Evolutionary conservation across 169 alveolate species (phyloP).

Genomic region (Amoebophrya sp.): DNA sequence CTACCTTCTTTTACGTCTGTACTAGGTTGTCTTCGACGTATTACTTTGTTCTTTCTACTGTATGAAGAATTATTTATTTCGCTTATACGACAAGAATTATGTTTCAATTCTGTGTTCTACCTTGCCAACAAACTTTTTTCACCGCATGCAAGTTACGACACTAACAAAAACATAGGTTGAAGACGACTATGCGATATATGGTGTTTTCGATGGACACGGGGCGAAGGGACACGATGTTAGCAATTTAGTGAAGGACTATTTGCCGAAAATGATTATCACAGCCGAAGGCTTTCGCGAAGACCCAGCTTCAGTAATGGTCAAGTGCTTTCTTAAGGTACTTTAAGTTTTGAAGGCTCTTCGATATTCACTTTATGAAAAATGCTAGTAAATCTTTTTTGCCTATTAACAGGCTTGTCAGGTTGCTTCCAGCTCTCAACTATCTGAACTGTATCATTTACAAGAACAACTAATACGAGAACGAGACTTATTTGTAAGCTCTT

Average conservation of each 20-base stretch:
- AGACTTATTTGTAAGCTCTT: no score
- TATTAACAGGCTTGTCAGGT: not conserved
- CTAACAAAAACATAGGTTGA: slow-evolving; percentile 25
- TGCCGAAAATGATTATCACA: slow-evolving; percentile 50
- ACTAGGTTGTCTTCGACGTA: no score
- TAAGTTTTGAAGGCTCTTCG: slow-evolving; percentile 7
- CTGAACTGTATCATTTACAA: no score
- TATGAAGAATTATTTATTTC: no score
- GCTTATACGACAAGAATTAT: no score
- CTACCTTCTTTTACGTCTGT: no score
- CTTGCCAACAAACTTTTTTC: no score
- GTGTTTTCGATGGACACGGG: slow-evolving; percentile 78
- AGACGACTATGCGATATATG: slow-evolving; percentile 48
- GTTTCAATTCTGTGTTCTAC: no score
- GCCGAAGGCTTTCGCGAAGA: not conserved
- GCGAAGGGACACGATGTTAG: slow-evolving; percentile 34
- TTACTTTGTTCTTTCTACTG: no score
- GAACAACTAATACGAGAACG: no score
- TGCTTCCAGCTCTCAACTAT: slow-evolving; percentile 19
- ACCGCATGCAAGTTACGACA: no score
- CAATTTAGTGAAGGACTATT: slow-evolving; percentile 57
- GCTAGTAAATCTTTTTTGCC: not conserved
- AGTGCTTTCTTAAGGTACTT: not conserved
- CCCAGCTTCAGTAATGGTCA: not conserved
- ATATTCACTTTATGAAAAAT: not conserved